These are phyloP conservation scores for Dactylonectria estremocensis DNA, from an alignment of 2,329 filamentous ascomycete genomes.

Conservation along the genomic window DNA sequence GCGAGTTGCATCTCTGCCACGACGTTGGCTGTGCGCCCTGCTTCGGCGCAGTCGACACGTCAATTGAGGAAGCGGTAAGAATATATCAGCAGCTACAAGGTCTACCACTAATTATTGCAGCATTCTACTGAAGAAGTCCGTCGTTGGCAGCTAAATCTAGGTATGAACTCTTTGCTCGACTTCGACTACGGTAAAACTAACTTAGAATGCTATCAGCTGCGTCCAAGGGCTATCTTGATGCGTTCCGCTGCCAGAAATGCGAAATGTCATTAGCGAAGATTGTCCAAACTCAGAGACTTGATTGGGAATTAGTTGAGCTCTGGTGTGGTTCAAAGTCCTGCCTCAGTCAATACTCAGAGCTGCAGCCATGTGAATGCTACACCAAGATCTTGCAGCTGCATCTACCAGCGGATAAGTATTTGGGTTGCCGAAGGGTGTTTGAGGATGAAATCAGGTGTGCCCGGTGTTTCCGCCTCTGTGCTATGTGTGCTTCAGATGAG, in stretches of 20 bases:
- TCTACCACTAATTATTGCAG: not conserved
- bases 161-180: not conserved
- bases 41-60: not conserved
- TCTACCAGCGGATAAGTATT: not conserved
- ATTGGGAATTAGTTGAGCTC: not conserved
- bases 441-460: not conserved
- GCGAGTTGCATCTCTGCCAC: slow-evolving; percentile 9
- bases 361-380: slow-evolving; percentile 8
- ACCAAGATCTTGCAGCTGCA: not conserved
- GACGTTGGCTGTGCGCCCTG: slow-evolving; percentile 2
- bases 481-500: not conserved
- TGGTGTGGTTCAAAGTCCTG: slow-evolving; percentile 5
- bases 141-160: slow-evolving; percentile 5
- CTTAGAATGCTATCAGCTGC: not conserved
- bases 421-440: not conserved
- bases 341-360: not conserved
- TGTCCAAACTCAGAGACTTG: not conserved
- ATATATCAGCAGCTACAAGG: not conserved
- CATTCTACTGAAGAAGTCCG: not conserved
- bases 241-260: slow-evolving; percentile 3
- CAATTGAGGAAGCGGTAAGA: not conserved
- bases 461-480: slow-evolving; percentile 7
- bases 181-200: not conserved
- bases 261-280: not conserved
- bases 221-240: slow-evolving; percentile 5